Base-by-base conservation (phyloP, 2,329 filamentous ascomycete species). In the Ceratocystis albifundus region DNA sequence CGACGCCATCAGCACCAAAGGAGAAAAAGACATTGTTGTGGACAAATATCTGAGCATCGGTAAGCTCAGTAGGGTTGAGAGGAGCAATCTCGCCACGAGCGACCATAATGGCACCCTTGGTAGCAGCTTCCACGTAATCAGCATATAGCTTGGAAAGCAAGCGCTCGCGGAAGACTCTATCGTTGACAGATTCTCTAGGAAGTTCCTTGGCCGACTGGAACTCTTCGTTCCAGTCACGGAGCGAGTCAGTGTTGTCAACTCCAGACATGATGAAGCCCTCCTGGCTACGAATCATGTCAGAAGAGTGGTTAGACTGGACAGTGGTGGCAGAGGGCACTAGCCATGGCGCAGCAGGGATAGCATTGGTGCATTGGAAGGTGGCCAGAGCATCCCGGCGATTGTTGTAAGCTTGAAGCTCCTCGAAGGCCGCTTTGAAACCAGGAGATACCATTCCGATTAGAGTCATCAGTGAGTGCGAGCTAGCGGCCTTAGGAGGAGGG, bases 11-110 rank as follows among this genome's bases (percentile, higher is more conserved):
- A 57, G 94, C 93, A 69, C 94, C 94, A 71, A 96, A 97, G 0
- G 94, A 97, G 80, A 96, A 99, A 80, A 99, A 99, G 71, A 99
- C 91, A 77, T 99, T 99, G 81, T 97, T 97, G 80, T 97, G 96
- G 28, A 99, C 93, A 73, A 96, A 99, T 70, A 99, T 99, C 75
- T 99, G 94, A 3, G 94, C 94, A 75, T 99, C 93, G 70, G 83
- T 85, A 69, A 82, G 86, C 77, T 99, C 94, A 0, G 93, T 97
- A 5, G 94, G 95, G 78, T 99, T 99, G 65, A 99, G 78, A 5
- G 94, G 90, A 22, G 91, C 87, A 69, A 99, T 88, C 75, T 99
- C 94, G 65, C 94, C 94, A 67, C 90, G 84, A 28, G 92, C 93
- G 65, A 99, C 93, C 70, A 97, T 80, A 59, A 96, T 89, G 41